Base-by-base conservation (phyloP, 1,284 basidiomycete genomes). In the Tilletia walkeri region DNA sequence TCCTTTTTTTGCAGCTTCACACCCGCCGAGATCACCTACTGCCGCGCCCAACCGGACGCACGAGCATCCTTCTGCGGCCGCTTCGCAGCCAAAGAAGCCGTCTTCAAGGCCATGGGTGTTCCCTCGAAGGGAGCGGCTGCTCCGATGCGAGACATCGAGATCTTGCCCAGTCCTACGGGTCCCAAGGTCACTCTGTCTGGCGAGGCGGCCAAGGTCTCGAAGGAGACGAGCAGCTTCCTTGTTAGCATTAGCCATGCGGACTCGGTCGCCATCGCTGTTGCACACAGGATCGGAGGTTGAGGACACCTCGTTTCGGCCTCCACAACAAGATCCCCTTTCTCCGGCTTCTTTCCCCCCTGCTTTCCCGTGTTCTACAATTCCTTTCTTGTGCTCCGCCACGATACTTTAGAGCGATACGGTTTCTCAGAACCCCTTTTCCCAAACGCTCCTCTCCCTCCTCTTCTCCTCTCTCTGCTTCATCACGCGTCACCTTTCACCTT, bases 61-160 rank as follows among this genome's bases (percentile, higher is more conserved):
- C 85, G 88, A 0, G 91, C 95, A 3, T 97, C 95, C 9, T 95
- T 96, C 83, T 94, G 95, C 49, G 95, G 92, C 67, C 91, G 95
- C 75, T 99, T 96, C 94, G 92, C 90, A 65, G 95, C 94, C 66
- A 99, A 98, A 85, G 96, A 99, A 85, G 95, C 95, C 12, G 92
- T 95, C 67, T 97, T 99, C 90, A 99, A 99, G 86, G 92, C 94
- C n/a, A 88, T 99, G 16, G 92, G 92, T 45, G 91, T 95, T 53
- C 86, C 90, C 24, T 94, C 92, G 4, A 92, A 94, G 85, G 96
- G 96, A 54, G 93, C 94, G 5, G 92, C 89, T 16, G 94, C 95
- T 18, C 87, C 91, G 36, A 91, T 99, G 91, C 93, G 92, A 85
- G 95, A 98, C 75, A 97, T 99, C 76, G 96, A 98, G 85, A 95